phyloP scores from a whole-genome alignment of 441 rosid genomes.

The Syzygium malaccense region DNA sequence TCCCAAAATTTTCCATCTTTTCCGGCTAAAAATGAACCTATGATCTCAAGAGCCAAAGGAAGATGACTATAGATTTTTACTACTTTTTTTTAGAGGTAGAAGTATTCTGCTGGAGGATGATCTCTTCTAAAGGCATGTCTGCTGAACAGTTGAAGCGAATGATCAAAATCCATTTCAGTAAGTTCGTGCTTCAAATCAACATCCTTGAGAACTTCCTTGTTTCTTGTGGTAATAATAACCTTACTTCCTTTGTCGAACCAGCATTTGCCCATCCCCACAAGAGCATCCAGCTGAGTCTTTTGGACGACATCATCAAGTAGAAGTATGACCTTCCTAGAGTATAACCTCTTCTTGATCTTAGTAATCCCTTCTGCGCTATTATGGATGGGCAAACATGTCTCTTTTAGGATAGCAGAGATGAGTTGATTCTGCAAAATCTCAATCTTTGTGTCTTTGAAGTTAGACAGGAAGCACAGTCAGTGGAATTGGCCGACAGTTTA shows the following conservation, averaged over 20 bases:
- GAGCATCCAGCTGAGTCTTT: background rate
- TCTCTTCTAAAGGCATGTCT: background rate
- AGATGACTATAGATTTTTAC: background rate
- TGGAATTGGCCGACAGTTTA: accelerated
- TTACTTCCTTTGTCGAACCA: background rate
- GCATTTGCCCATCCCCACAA: background rate
- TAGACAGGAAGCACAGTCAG: background rate
- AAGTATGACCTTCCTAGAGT: background rate
- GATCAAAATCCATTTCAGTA: background rate
- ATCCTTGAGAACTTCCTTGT: background rate
- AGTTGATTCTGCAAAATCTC: background rate
- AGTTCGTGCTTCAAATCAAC: background rate
- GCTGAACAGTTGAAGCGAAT: background rate
- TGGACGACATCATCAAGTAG: background rate
- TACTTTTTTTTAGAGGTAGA: accelerated
- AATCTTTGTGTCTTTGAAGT: too few relatives aligned
- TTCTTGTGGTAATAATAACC: background rate
- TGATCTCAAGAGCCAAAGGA: background rate
- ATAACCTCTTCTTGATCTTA: background rate
- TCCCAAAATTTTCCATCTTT: background rate
- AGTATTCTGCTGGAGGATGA: background rate
- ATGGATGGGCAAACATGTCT: accelerated
- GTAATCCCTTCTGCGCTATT: background rate
- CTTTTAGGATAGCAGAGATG: background rate
- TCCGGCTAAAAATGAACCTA: background rate